Conservation (phyloP, 805 yeast species). For the Pichia thaimueangensis region DNA sequence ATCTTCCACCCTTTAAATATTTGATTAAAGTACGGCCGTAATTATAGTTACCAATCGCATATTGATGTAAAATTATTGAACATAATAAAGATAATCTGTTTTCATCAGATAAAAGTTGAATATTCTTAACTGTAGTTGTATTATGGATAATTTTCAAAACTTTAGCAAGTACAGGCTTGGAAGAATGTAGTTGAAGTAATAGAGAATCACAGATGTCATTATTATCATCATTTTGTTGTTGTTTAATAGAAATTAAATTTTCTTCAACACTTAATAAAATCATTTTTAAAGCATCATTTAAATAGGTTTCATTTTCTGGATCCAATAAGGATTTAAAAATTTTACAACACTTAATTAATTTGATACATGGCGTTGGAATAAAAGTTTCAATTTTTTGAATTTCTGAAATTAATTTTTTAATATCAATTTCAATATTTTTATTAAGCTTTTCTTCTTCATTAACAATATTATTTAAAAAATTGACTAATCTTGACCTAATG, state of each 20-base stretch:
- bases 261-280: constrained; percentile 20
- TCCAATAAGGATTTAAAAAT: constrained; percentile 24
- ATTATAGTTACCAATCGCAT: constrained; percentile 16
- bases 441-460: constrained; percentile 2
- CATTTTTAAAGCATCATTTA: constrained; percentile 22
- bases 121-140: neutral
- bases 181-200: constrained; percentile 2
- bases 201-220: constrained; percentile 2
- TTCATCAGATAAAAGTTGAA: constrained; percentile 23
- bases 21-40: constrained; percentile 22
- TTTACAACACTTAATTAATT: constrained; percentile 23
- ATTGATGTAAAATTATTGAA: constrained; percentile 25
- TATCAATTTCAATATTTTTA: constrained; percentile 1
- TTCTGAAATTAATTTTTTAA: constrained; percentile 2
- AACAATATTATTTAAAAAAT: constrained; percentile 5
- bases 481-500: constrained; percentile 12
- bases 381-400: constrained; percentile 10
- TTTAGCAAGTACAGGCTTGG: constrained; percentile 5
- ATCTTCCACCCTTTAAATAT: constrained; percentile 18
- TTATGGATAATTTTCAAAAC: constrained; percentile 7
- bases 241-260: constrained; percentile 18
- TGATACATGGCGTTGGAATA: constrained; percentile 24
- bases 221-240: neutral
- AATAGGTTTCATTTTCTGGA: constrained; percentile 18
- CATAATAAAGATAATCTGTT: constrained; percentile 28